These are phyloP conservation scores for Botrytis hyacinthi DNA, from an alignment of 2,329 filamentous ascomycete species.

Conservation along the genomic window DNA sequence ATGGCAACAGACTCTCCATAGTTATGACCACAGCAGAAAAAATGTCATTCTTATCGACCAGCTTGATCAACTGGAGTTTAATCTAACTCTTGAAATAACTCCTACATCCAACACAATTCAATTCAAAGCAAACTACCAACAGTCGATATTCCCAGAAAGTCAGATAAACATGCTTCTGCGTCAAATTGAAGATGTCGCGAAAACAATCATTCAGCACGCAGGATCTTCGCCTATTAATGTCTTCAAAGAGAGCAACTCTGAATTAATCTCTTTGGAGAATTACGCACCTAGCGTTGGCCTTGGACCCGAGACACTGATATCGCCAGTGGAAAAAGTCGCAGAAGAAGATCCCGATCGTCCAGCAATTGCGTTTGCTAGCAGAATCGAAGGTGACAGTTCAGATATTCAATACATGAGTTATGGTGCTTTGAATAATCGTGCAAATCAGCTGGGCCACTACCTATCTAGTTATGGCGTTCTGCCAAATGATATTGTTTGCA, in stretches of 20 bases:
- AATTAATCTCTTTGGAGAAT: constrained; percentile 36
- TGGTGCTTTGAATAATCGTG: constrained; percentile 56
- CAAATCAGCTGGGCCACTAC: constrained; percentile 62
- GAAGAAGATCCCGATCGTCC: constrained; percentile 47
- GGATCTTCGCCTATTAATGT: constrained; percentile 17
- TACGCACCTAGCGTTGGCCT: constrained; percentile 22
- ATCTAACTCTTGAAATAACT: constrained; percentile 72
- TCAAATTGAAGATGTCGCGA: constrained; percentile 59
- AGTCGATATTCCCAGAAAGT: constrained; percentile 50
- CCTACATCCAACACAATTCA: constrained; percentile 51
- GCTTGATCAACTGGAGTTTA: constrained; percentile 72
- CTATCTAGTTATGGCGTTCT: constrained; percentile 49
- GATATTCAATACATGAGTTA: constrained; percentile 57
- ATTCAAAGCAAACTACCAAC: constrained; percentile 55
- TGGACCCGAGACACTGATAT: constrained; percentile 30
- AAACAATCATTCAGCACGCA: constrained; percentile 40
- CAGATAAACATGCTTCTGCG: constrained; percentile 56
- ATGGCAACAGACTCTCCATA: constrained; percentile 72
- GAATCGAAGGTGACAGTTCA: constrained; percentile 42
- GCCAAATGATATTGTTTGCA: constrained; percentile 61
- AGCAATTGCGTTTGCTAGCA: constrained; percentile 64
- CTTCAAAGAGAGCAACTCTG: constrained; percentile 24
- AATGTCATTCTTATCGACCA: constrained; percentile 56
- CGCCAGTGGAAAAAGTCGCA: constrained; percentile 36
- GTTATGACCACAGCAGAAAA: constrained; percentile 37